Evolutionary conservation across 768 basidiomycete genomes (phyloP), one percentile per base, ranked within the genome.

Genomic region (Panus rudis): DNA sequence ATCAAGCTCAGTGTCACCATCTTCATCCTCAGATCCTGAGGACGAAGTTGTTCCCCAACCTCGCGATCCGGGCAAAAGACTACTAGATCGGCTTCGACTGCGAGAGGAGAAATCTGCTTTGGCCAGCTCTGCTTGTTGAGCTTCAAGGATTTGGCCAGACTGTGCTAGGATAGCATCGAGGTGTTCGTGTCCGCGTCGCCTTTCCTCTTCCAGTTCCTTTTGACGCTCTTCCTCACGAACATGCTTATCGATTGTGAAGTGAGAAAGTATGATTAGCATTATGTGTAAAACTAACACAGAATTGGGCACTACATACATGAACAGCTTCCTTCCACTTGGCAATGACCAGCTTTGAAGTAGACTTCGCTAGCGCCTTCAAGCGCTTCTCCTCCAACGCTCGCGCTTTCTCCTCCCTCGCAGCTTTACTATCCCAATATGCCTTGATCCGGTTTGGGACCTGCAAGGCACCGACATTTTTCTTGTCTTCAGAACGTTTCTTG

Each of bases 311-410:
- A 88, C 53, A 80, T 79, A 34, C n/a, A n/a, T n/a, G n/a, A n/a
- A 92, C 79, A 6, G 88, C 92, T 56, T 87, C 80, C 61, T 84
- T 86, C 93, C 93, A 97, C 56, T 91, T 84, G 6, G 70, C 71
- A 23, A 75, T 71, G 22, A 96, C 78, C 53, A 79, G 63, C 52
- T 76, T 78, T 37, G 84, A 70, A 0, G 86, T 81, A 17, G 76
- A 73, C 64, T 85, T 88, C 11, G 86, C 87, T 27, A 90, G 53
- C 3, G 66, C 69, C 41, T 77, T 70, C 51, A 86, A 49, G 22
- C 81, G 70, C 60, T 73, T 76, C 65, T 90, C 85, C 52, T 88
- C 84, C 50, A 72, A 73, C 16, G 61, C 61, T 45, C 62, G 68
- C 14, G 72, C 72, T 56, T 70, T 76, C 23, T 83, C 81, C 43